Evolutionary conservation across 305 asterid genomes (phyloP), one percentile per base, ranked within the genome.

Genomic region (Fraxinus nigra): DNA sequence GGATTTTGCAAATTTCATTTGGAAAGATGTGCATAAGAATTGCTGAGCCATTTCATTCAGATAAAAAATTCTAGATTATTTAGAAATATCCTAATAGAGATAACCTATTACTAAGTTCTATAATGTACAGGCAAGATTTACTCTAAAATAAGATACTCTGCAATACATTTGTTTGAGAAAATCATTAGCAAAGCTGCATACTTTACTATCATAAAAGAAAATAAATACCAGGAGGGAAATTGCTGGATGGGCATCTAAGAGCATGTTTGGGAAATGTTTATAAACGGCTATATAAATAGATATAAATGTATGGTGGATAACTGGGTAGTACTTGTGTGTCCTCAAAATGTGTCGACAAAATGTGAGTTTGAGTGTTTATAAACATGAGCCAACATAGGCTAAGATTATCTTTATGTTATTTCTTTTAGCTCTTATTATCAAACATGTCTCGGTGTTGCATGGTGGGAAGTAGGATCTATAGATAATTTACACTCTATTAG

Each of bases 401-500:
- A 65, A 16, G 22, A 63, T 2, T 77, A 76, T 76, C 38, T 43
- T 72, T 13, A 30, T 37, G 40, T 38, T 48, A 20, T 40, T n/a
- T 56, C 30, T 72, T 30, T 40, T 54, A 61, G 75, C 24, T 35
- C n/a, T 54, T 78, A 63, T 22, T 9, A 63, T 22, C 34, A 75
- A 33, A 38, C 40, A 38, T 75, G 26, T 26, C 37, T 24, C 1
- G 18, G 72, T 63, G 32, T 63, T 63, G 33, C 72, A 63, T 63
- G 72, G 5, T 63, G n/a, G 34, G 72, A 22, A 63, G 72, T 7
- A 24, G 72, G 35, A 65, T 65, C 14, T 65, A 24, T 11, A 22
- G 35, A 10, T 65, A 51, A 69, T 83, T 16, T 77, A 83, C 65
- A 81, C 37, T 77, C 72, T 65, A 72, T 18, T 22, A 73, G 73